phyloP scores from a whole-genome alignment of 805 yeast genomes.

The Ogataea pini region DNA sequence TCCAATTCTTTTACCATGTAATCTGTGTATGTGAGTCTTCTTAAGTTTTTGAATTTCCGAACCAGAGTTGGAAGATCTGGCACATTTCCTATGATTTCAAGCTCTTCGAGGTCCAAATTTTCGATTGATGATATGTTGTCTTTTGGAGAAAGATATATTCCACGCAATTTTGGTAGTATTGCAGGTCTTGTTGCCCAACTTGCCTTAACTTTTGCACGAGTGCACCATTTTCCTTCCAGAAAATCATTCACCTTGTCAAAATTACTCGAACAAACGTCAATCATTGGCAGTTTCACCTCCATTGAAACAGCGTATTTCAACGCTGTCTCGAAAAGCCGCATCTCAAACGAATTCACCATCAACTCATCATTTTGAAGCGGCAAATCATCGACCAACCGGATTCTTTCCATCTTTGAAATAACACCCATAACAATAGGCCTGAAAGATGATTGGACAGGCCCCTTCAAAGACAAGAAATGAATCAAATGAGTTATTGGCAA shows the following conservation, averaged over 20 bases:
- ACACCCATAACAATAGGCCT: neutral
- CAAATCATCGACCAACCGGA: conserved; percentile 8
- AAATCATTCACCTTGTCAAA: neutral
- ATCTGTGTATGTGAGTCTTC: conserved; percentile 11
- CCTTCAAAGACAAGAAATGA: conserved; percentile 12
- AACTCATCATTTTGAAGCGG: conserved; percentile 1
- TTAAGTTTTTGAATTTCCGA: neutral
- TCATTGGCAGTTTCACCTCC: neutral
- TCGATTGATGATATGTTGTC: neutral
- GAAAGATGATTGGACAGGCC: neutral
- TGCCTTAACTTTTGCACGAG: neutral
- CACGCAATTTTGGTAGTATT: neutral
- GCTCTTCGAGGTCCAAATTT: neutral
- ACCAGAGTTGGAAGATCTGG: neutral
- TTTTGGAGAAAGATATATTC: neutral
- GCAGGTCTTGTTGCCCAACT: neutral
- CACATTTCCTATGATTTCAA: conserved; percentile 11
- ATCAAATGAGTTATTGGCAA: conserved; percentile 14
- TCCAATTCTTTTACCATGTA: conserved; percentile 2
- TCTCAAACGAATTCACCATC: conserved; percentile 1
- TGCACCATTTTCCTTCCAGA: conserved; percentile 1
- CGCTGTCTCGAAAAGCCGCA: conserved; percentile 5
- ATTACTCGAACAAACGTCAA: neutral
- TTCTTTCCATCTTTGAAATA: neutral
- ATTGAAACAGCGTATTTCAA: neutral